These are phyloP conservation scores for Eimeria tenella DNA, from an alignment of 169 alveolate species.

Conservation along the genomic window DNA sequence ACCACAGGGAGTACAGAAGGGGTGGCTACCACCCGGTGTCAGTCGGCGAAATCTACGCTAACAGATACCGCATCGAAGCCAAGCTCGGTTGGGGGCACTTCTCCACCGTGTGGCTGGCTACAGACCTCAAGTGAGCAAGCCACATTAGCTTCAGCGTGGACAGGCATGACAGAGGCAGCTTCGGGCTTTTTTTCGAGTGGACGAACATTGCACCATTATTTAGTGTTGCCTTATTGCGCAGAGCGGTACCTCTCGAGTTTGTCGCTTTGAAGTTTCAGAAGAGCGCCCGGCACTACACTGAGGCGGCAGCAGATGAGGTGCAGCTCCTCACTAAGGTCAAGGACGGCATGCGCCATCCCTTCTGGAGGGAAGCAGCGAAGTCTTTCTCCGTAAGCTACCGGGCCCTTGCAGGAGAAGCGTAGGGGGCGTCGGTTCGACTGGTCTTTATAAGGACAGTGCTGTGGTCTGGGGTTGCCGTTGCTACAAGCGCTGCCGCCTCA, in stretches of 20 bases:
- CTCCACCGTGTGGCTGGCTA: constrained; percentile 99
- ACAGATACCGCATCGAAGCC: constrained; percentile 96
- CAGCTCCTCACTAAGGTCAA: constrained; percentile 78
- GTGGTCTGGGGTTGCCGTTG: too few species aligned
- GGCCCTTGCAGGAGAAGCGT: not conserved
- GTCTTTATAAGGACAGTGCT: too few species aligned
- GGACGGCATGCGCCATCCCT: constrained; percentile 75
- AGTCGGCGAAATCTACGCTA: constrained; percentile 92
- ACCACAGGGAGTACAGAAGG: constrained; percentile 76
- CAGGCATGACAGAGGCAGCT: not conserved
- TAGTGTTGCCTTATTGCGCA: constrained; percentile 8
- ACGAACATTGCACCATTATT: not conserved
- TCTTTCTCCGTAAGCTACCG: constrained; percentile 83
- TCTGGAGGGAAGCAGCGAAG: constrained; percentile 87
- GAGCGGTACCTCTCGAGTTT: constrained; percentile 83
- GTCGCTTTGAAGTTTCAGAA: constrained; percentile 98
- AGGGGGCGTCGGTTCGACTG: too few species aligned
- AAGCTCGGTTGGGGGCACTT: constrained; percentile 99
- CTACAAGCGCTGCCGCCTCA: too few species aligned
- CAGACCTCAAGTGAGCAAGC: constrained; percentile 86
- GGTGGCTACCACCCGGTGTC: constrained; percentile 84
- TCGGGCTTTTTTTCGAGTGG: too few species aligned
- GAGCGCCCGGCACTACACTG: constrained; percentile 97
- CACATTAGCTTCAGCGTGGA: not conserved
- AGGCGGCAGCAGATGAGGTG: constrained; percentile 98